Base-by-base conservation (phyloP, 2,329 filamentous ascomycete species). In the Stagonosporopsis vannaccii region DNA sequence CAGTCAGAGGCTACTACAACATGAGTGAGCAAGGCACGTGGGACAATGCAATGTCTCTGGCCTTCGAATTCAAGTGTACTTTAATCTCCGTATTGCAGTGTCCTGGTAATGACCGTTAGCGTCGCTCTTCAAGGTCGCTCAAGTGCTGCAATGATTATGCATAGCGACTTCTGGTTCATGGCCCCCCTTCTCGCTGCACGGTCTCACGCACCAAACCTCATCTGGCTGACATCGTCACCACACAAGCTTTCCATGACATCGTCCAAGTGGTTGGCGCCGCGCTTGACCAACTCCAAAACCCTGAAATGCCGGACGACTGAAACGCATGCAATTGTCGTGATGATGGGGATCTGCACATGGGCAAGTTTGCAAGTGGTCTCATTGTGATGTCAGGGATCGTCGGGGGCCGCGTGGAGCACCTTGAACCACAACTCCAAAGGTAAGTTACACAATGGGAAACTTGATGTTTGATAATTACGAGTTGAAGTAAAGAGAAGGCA, bases 361-460 rank as follows among this genome's bases (percentile, higher is more conserved):
- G 46, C 22, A 39, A 28, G 25, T 23, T 39, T 40, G 33, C 5
- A 32, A 7, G 22, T 44, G 39, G 46, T 23, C 22, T 51, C 35
- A 56, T 56, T 19, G 52, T 56, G 52, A 55, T 55, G 52, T 55
- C 52, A 55, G 52, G 12, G 52, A 55, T 55, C 45, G 20, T 13
- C 52, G 23, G 33, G 30, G 39, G 33, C 49, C 40, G 52, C 40
- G 45, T 40, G 32, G 23, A 25, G 22, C 9, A 19, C 5, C 3
- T 15, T 41, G 15, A 7, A n/a, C 12, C 23, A 41, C 15, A 26
- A 20, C 28, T 6, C 8, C 19, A 11, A 37, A 5, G 17, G 19
- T 23, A 1, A 3, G 7, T 3, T 11, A 19, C 17, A 2, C 2
- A 23, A 11, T 6, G 13, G 22, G 20, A n/a, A 25, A 8, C 2